A percentile compares a stretch with the other conserved stretches of the same genome.
Evolutionary conservation across 306 rosid species (phyloP).

Genomic region (Mimosa pudica): DNA sequence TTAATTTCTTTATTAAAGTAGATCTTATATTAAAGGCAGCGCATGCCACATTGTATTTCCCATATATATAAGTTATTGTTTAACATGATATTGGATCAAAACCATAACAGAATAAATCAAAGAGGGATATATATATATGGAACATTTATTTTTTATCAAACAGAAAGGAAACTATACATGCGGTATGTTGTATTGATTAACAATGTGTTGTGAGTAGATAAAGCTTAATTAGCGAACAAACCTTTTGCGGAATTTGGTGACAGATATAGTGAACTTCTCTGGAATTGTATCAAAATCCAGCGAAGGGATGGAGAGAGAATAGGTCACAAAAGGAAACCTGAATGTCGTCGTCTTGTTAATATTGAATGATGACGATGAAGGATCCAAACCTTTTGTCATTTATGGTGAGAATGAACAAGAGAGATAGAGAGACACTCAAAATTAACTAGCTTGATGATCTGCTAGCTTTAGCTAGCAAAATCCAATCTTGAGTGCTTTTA

Average conservation of each 20-base stretch:
- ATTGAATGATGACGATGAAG: neutral
- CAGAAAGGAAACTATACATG: neutral
- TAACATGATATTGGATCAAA: neutral
- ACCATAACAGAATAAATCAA: neutral
- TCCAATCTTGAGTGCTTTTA: neutral
- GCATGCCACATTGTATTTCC: too few relatives aligned
- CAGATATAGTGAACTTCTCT: constrained; percentile 43
- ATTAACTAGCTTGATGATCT: too few relatives aligned
- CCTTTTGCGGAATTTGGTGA: constrained; percentile 79
- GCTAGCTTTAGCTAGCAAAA: too few relatives aligned
- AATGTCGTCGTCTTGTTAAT: neutral
- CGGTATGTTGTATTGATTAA: neutral
- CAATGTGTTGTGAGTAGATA: neutral
- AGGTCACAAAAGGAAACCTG: constrained; percentile 31
- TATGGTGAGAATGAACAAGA: constrained; percentile 33
- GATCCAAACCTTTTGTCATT: constrained; percentile 66
- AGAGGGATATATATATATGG: neutral
- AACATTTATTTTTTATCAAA: neutral
- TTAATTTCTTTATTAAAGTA: too few relatives aligned
- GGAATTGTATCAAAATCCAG: constrained; percentile 50
- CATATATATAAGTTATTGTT: too few relatives aligned
- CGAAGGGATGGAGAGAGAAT: constrained; percentile 41
- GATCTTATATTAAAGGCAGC: too few relatives aligned
- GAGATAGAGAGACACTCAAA: neutral
- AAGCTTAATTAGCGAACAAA: neutral